Base-by-base conservation (phyloP, 2,329 filamentous ascomycete genomes). In the Fusarium metavorans region DNA sequence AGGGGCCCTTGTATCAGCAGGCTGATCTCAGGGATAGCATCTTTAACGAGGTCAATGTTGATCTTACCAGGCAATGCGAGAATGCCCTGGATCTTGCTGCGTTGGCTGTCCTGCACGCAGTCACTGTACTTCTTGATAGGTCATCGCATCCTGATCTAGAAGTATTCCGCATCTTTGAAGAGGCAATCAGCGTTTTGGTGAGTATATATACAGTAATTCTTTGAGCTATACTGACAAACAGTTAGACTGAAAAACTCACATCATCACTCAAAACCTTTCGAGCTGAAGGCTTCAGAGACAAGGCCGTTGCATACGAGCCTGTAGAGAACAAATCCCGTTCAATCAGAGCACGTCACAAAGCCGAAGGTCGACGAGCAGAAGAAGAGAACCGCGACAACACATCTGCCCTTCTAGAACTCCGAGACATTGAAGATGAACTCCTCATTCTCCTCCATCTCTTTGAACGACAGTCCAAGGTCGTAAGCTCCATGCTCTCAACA, bases 31-130 rank as follows among this genome's bases (percentile, higher is more conserved):
- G 90, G 5, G 90, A 91, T 71, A 91, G 89, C 71, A 87, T 92
- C 30, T 92, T 92, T 76, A 91, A 91, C 72, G 91, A 92, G 72
- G 82, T 92, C 13, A 92, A 92, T 61, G 90, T 91, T 1, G 91
- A 92, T 73, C 83, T 91, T 20, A 91, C 90, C 0, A 87, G 89
- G 1, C 86, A 89, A 9, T 92, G 90, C 61, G 89, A 91, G 61
- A 92, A 90, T 35, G 87, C 89, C 0, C 80, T 91, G 1, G 91
- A 92, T 63, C 85, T 92, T 5, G 91, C 90, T 3, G 90, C 90
- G 1, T 84, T 92, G n/a, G 85, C 91, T 1, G 88, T 89, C 1
- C 82, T 91, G 4, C 90, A 92, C 71, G 90, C 91, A 1, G 87
- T 91, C 4, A 92, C 88, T 1, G 90, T 92, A 0, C 83, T 92